These are phyloP conservation scores for Fusarium zealandicum DNA, from an alignment of 2,329 filamentous ascomycete genomes.

Conservation along the genomic window DNA sequence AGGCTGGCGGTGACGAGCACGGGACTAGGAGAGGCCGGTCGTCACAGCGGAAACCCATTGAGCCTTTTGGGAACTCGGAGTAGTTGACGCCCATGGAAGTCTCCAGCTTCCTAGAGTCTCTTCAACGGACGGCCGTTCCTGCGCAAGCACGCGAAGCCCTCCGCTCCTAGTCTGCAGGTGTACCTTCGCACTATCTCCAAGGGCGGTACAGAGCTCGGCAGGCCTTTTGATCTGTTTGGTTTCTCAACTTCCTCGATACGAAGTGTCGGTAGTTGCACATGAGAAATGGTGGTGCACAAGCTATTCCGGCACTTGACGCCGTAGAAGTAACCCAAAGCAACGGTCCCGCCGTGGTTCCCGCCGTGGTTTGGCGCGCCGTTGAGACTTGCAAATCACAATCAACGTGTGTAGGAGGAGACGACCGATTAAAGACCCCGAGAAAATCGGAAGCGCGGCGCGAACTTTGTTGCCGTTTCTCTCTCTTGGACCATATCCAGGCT, in stretches of 20 bases:
- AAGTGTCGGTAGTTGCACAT: conserved; percentile 37
- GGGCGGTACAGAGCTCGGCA: neutral
- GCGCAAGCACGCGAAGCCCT: conserved; percentile 34
- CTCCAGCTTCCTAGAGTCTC: conserved; percentile 6
- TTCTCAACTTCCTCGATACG: conserved; percentile 34
- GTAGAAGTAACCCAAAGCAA: conserved; percentile 30
- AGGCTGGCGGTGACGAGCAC: conserved; percentile 35
- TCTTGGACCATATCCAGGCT: conserved; percentile 3
- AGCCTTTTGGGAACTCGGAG: conserved; percentile 6
- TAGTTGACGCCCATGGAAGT: neutral
- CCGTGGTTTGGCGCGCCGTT: conserved; percentile 32
- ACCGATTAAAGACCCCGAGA: conserved; percentile 20
- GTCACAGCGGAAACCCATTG: conserved; percentile 5
- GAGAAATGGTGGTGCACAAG: conserved; percentile 23
- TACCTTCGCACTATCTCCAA: conserved; percentile 13
- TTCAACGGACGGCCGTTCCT: conserved; percentile 26
- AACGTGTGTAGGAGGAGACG: conserved; percentile 7
- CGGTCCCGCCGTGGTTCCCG: conserved; percentile 23
- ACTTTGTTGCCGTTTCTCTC: conserved; percentile 29
- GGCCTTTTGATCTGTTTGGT: conserved; percentile 21
- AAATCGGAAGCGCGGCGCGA: conserved; percentile 32
- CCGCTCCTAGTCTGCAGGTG: conserved; percentile 28
- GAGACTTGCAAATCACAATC: conserved; percentile 16
- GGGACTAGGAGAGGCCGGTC: conserved; percentile 24
- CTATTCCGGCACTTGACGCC: conserved; percentile 30